phyloP scores from a whole-genome alignment of 2,329 filamentous ascomycete species.

The Fusarium paranaense region DNA sequence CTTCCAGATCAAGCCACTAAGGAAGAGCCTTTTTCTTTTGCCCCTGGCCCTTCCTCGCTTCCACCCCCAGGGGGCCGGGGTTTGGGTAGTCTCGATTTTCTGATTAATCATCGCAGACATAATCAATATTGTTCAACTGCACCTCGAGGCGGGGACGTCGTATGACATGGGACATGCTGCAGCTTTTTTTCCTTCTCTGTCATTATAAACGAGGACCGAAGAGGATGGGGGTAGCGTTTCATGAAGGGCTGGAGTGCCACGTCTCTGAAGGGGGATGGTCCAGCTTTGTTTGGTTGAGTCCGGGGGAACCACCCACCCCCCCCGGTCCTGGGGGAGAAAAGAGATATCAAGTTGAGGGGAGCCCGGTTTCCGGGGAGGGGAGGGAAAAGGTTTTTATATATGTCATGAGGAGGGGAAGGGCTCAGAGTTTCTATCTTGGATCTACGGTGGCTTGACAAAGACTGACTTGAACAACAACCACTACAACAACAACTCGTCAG shows the following conservation, averaged over 20 bases:
- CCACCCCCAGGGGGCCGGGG: neutral
- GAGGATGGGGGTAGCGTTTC: neutral
- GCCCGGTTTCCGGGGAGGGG: neutral
- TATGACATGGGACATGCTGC: conserved; percentile 6
- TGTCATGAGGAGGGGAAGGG: neutral
- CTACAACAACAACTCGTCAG: neutral
- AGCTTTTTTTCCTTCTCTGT: neutral
- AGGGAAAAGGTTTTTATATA: conserved; percentile 11
- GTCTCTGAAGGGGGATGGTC: neutral
- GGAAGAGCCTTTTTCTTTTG: neutral
- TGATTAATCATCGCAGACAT: conserved; percentile 48
- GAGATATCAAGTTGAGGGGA: conserved; percentile 1
- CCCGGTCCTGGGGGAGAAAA: conserved; percentile 5
- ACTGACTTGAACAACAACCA: neutral
- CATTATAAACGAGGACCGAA: neutral
- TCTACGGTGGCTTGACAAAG: conserved; percentile 3
- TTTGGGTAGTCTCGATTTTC: conserved; percentile 29
- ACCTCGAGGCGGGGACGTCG: conserved; percentile 18
- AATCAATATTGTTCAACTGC: conserved; percentile 38
- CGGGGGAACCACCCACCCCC: conserved; percentile 1
- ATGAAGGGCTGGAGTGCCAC: conserved; percentile 8
- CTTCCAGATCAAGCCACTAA: neutral
- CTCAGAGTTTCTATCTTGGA: neutral
- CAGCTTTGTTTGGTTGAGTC: neutral
- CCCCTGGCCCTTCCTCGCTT: neutral